phyloP scores from a whole-genome alignment of 2,329 filamentous ascomycete genomes.

The Cordyceps javanica region DNA sequence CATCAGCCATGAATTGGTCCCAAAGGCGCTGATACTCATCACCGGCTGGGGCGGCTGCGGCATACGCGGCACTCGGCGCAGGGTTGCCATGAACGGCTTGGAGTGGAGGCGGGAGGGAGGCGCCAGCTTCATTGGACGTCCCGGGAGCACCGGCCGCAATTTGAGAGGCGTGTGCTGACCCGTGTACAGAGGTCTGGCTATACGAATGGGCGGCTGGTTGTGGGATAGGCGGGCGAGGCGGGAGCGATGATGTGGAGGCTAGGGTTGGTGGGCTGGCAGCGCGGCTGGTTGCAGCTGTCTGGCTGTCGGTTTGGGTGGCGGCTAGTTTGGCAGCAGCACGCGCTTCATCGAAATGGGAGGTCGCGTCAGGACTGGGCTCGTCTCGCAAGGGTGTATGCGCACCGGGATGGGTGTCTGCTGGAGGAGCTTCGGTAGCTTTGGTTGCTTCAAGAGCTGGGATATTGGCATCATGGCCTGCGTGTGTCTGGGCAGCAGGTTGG shows the following conservation, averaged over 20 bases:
- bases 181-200: slow-evolving; percentile 24
- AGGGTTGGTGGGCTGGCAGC: slow-evolving; percentile 26
- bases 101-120: slow-evolving; percentile 25
- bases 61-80: not conserved
- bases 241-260: slow-evolving; percentile 37
- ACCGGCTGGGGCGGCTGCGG: slow-evolving; percentile 26
- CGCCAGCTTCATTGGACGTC: slow-evolving; percentile 25
- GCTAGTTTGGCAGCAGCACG: slow-evolving; percentile 16
- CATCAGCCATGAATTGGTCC: slow-evolving; percentile 66
- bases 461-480: slow-evolving; percentile 6
- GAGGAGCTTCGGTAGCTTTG: not conserved
- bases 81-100: slow-evolving; percentile 24
- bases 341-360: slow-evolving; percentile 24
- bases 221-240: slow-evolving; percentile 39
- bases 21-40: slow-evolving; percentile 58
- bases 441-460: not conserved
- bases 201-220: slow-evolving; percentile 32
- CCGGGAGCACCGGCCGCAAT: slow-evolving; percentile 27
- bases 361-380: not conserved
- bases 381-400: not conserved
- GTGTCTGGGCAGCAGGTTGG: slow-evolving; percentile 10
- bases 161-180: slow-evolving; percentile 18
- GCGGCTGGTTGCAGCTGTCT: slow-evolving; percentile 22
- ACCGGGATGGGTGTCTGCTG: not conserved
- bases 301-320: slow-evolving; percentile 20